phyloP scores from a whole-genome alignment of 495 filamentous ascomycete species.

The Pseudotulostoma volvatum region DNA sequence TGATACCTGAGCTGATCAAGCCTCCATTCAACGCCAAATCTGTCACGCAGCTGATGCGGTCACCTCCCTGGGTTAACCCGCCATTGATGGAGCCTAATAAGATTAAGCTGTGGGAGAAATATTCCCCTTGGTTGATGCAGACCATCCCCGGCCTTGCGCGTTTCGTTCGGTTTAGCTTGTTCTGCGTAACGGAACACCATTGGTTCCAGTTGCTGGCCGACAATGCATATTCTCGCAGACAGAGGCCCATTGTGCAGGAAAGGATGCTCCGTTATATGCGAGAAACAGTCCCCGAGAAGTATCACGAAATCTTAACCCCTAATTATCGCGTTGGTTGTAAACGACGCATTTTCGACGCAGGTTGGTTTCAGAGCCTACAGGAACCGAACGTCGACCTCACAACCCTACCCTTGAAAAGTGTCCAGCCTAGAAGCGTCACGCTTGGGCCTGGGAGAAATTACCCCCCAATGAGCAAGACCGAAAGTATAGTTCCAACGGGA shows the following conservation, averaged over 20 bases:
- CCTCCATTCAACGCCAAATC: conserved; percentile 33
- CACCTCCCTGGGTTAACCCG: conserved; percentile 40
- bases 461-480: conserved; percentile 8
- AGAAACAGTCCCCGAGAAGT: conserved; percentile 35
- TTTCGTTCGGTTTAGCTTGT: conserved; percentile 18
- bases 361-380: conserved; percentile 39
- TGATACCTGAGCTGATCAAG: conserved; percentile 23
- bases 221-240: conserved; percentile 14
- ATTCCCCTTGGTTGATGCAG: conserved; percentile 21
- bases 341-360: conserved; percentile 37
- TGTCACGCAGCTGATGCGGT: conserved; percentile 45
- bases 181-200: conserved; percentile 19
- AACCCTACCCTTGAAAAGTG: conserved; percentile 32
- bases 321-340: conserved; percentile 50
- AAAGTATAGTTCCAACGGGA: conserved; percentile 13
- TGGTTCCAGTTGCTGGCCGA: conserved; percentile 21
- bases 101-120: conserved; percentile 22
- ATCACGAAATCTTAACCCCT: conserved; percentile 46
- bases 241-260: conserved; percentile 17
- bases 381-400: conserved; percentile 40
- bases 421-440: conserved; percentile 33
- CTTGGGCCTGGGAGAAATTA: conserved; percentile 36
- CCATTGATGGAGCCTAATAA: conserved; percentile 3
- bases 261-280: conserved; percentile 32
- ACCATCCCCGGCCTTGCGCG: conserved; percentile 28